Evolutionary conservation across 192 early-diverging fungal genomes (phyloP).

Genomic region (Lunasporangiospora selenospora): DNA sequence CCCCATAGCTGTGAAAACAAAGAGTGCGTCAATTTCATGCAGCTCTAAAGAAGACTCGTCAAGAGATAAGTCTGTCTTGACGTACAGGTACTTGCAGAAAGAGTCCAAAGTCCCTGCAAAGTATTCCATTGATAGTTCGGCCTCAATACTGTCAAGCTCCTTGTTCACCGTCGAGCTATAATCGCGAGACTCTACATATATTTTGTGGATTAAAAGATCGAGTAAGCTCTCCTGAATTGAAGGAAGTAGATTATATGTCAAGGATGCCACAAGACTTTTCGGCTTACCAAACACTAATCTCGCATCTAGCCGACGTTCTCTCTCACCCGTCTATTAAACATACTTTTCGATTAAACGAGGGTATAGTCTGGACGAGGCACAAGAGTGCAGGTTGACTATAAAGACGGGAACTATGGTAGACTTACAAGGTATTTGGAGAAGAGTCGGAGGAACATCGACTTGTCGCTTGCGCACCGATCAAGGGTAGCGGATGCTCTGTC

Average conservation of each 20-base stretch:
- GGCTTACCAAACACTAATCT: slow-evolving; percentile 59
- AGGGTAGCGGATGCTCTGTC: slow-evolving; percentile 65
- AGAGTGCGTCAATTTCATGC: too few relatives aligned
- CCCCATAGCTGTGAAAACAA: slow-evolving; percentile 54
- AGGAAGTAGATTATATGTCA: too few relatives aligned
- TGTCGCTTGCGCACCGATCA: slow-evolving; percentile 52
- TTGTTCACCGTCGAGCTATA: slow-evolving; percentile 51
- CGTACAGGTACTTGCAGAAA: slow-evolving; percentile 75
- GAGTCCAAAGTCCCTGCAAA: slow-evolving; percentile 60
- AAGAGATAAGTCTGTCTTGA: too few relatives aligned
- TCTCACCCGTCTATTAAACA: slow-evolving; percentile 58
- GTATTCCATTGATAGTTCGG: slow-evolving; percentile 52
- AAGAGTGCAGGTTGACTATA: too few relatives aligned
- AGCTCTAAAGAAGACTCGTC: too few relatives aligned
- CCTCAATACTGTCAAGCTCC: slow-evolving; percentile 52
- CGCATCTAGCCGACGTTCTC: slow-evolving; percentile 62
- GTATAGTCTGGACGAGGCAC: too few relatives aligned
- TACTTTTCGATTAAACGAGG: slow-evolving; percentile 6
- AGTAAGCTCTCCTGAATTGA: too few relatives aligned
- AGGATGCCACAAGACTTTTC: too few relatives aligned
- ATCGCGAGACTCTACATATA: too few relatives aligned
- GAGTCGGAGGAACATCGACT: slow-evolving; percentile 77
- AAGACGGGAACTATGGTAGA: too few relatives aligned
- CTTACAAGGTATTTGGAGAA: slow-evolving; percentile 80
- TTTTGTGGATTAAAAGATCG: too few relatives aligned